Conservation (phyloP, 2,329 filamentous ascomycete genomes). For the Ophiostoma ulmi region DNA sequence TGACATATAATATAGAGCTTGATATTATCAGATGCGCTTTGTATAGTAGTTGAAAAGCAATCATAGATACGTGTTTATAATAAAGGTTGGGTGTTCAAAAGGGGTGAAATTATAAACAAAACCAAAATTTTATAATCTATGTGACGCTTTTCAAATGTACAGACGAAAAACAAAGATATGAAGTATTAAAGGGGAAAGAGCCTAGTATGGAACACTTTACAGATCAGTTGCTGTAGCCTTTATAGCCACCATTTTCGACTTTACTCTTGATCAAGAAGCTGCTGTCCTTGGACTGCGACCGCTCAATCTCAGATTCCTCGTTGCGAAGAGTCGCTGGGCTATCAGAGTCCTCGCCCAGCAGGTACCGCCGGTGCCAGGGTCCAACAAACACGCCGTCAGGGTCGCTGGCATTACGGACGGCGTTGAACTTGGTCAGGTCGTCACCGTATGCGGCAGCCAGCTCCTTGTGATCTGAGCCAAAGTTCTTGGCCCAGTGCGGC, state of each 20-base stretch:
- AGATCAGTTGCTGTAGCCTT: not conserved
- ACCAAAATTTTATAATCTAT: not conserved
- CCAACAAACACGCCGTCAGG: constrained; percentile 77
- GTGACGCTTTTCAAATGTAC: not conserved
- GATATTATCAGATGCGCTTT: no score
- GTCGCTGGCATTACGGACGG: constrained; percentile 60
- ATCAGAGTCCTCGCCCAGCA: constrained; percentile 41
- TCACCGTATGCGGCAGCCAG: constrained; percentile 58
- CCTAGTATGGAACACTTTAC: not conserved
- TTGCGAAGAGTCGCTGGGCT: constrained; percentile 28
- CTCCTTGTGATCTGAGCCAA: constrained; percentile 50
- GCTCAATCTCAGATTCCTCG: constrained; percentile 28
- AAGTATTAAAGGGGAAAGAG: not conserved
- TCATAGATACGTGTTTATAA: not conserved
- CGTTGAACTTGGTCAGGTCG: constrained; percentile 56
- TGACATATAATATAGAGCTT: not conserved
- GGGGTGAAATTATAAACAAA: not conserved
- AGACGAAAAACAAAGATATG: not conserved
- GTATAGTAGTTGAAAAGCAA: not conserved
- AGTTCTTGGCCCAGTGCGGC: constrained; percentile 83
- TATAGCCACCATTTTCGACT: constrained; percentile 34
- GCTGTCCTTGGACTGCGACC: constrained; percentile 43
- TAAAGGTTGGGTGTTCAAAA: not conserved
- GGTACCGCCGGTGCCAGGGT: constrained; percentile 74
- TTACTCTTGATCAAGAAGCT: constrained; percentile 51